Conservation (phyloP, 768 basidiomycete species). For the Hydnum rufescens region DNA sequence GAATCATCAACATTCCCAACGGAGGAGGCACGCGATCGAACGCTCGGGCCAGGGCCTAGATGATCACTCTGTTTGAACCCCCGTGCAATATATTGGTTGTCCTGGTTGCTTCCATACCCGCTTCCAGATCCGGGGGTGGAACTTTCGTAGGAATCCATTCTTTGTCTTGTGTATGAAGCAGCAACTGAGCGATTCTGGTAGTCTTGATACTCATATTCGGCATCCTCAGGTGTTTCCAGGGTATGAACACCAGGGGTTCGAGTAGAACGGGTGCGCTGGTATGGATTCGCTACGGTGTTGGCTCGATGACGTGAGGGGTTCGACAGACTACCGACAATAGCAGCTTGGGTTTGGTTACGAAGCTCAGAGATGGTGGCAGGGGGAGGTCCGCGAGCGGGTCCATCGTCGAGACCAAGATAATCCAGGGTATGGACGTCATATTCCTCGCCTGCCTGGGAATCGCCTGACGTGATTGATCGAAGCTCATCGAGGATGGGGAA, state of each 20-base stretch:
- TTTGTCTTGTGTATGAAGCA: conserved; percentile 19
- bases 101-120: conserved; percentile 16
- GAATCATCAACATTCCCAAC: conserved; percentile 78
- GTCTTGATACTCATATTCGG: conserved; percentile 24
- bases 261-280: conserved; percentile 29
- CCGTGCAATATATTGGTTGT: conserved; percentile 32
- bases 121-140: conserved; percentile 13
- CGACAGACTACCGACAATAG: conserved; percentile 51
- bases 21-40: conserved; percentile 65
- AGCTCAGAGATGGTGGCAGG: conserved; percentile 80
- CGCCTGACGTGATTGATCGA: conserved; percentile 59
- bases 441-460: conserved; percentile 55
- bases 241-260: conserved; percentile 15
- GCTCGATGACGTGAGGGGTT: conserved; percentile 69
- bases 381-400: conserved; percentile 41
- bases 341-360: conserved; percentile 76
- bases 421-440: conserved; percentile 90
- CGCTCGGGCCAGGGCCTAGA: conserved; percentile 25
- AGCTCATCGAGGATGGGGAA: conserved; percentile 50
- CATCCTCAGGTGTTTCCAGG: conserved; percentile 37
- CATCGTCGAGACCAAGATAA: conserved; percentile 86
- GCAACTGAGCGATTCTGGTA: not conserved
- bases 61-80: conserved; percentile 60
- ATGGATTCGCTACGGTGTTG: conserved; percentile 87
- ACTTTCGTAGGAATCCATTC: conserved; percentile 39